Base-by-base conservation (phyloP, 306 rosid species). In the Potentilla sterilis region DNA sequence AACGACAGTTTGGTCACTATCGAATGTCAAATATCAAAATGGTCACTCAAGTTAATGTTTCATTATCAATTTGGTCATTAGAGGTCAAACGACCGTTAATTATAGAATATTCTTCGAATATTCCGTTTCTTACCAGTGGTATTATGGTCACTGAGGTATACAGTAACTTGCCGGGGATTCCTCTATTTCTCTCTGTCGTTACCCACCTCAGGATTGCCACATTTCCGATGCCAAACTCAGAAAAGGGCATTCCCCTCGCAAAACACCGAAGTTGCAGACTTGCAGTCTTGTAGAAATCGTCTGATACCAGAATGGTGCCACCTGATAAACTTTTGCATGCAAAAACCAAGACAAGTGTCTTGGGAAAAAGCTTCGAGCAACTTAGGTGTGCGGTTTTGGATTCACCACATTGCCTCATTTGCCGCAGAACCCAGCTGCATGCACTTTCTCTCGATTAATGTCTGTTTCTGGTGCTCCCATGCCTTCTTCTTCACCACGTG, bases 281-380 rank as follows among this genome's bases (percentile, higher is more conserved):
- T 28, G 28, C 28, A 28, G 28, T 28, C 28, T 21, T 21, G 47
- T 16, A 15, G 0, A 15, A 28, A 46, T 5, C 16, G 59, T 37
- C 76, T 4, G 19, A 47, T 4, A 47, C 14, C 46, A 69, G 47
- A 75, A 77, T 58, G 77, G 69, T 12, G 83, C 77, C 83, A 78
- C 79, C 77, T 62, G 81, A 71, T 79, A 66, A 52, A 79, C 63
- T 41, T 16, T 40, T 74, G 77, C 88, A 79, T 78, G 88, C 65
- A 81, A 65, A 67, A 32, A 47, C 80, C 65, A 70, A 62, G 83
- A 83, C 83, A 79, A 75, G 82, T 85, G 86, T 76, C 83, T 44
- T 5, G 15, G 38, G 13, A 35, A 12, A 11, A n/a, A 81, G 41
- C 49, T 79, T 13, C 40, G 32, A 11, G 7, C 2, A 22, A 6